These are phyloP conservation scores for Viola odorata DNA, from an alignment of 345 rosid genomes.

Conservation along the genomic window DNA sequence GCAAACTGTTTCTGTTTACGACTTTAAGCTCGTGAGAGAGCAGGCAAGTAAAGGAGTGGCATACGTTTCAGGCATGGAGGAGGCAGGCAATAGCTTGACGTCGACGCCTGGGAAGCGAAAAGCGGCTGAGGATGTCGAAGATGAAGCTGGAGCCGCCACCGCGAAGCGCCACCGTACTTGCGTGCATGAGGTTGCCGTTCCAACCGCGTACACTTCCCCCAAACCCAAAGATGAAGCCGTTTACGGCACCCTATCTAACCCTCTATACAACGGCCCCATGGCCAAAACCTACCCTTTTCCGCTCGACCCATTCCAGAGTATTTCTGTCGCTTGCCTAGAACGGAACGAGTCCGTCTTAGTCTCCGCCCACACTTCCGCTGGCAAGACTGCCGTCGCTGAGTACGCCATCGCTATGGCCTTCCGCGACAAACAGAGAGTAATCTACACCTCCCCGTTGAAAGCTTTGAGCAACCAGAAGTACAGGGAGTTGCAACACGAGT, in stretches of 20 bases:
- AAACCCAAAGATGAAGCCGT: conserved; percentile 50
- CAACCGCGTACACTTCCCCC: conserved; percentile 48
- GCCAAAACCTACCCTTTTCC: conserved; percentile 67
- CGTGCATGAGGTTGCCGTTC: conserved; percentile 94
- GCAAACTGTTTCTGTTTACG: too few relatives aligned
- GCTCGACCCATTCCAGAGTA: conserved; percentile 88
- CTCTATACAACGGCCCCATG: conserved; percentile 66
- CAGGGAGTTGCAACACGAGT: conserved; percentile 90
- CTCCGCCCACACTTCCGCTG: conserved; percentile 96
- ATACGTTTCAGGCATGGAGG: too few relatives aligned
- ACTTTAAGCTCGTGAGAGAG: too few relatives aligned
- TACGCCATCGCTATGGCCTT: conserved; percentile 97
- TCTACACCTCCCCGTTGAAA: conserved; percentile 92
- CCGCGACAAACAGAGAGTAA: conserved; percentile 89
- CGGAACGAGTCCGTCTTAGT: conserved; percentile 91
- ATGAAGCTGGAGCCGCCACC: conserved; percentile 22
- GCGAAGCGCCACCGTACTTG: conserved; percentile 49
- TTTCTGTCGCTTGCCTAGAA: conserved; percentile 85
- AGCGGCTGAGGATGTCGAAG: conserved; percentile 1
- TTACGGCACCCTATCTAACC: conserved; percentile 70
- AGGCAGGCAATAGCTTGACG: neutral
- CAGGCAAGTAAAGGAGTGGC: too few relatives aligned
- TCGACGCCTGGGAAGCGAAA: conserved; percentile 37
- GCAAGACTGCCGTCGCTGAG: conserved; percentile 99
- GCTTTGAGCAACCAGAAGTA: conserved; percentile 98